Conservation (phyloP, 2,329 filamentous ascomycete species). For the Cercospora janseana region DNA sequence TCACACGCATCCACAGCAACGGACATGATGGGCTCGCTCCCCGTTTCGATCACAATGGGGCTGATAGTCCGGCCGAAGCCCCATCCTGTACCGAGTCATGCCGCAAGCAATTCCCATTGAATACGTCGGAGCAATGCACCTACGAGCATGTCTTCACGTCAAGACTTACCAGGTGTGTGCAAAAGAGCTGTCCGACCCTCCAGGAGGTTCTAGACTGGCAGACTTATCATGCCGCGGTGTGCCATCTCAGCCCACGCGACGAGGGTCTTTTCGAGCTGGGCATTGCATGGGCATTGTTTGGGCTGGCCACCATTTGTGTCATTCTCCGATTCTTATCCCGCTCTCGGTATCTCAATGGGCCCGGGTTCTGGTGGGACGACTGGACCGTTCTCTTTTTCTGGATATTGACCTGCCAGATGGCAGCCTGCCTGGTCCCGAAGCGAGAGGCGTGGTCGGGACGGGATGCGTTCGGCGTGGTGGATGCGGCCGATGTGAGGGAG, state of each 20-base stretch:
- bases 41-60: not conserved
- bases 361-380: conserved; percentile 23
- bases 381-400: conserved; percentile 11
- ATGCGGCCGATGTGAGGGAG: not conserved
- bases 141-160: conserved; percentile 15
- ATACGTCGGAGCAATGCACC: not conserved
- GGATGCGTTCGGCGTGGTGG: conserved; percentile 14
- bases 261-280: conserved; percentile 1
- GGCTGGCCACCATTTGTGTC: conserved; percentile 7
- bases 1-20: not conserved
- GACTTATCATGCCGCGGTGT: conserved; percentile 15
- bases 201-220: conserved; percentile 19
- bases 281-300: conserved; percentile 11
- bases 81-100: conserved; percentile 4
- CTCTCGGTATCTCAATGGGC: conserved; percentile 12
- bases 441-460: conserved; percentile 8
- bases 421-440: conserved; percentile 1
- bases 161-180: conserved; percentile 15
- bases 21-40: not conserved
- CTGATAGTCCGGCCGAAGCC: not conserved
- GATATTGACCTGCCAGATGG: conserved; percentile 10
- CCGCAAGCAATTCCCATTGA: not conserved
- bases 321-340: conserved; percentile 13
- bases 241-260: conserved; percentile 12
- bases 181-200: conserved; percentile 9